Percentiles rank a stretch among this genome's conserved stretches.
phyloP scores from a whole-genome alignment of 306 rosid species.

The Vigna hirtella region DNA sequence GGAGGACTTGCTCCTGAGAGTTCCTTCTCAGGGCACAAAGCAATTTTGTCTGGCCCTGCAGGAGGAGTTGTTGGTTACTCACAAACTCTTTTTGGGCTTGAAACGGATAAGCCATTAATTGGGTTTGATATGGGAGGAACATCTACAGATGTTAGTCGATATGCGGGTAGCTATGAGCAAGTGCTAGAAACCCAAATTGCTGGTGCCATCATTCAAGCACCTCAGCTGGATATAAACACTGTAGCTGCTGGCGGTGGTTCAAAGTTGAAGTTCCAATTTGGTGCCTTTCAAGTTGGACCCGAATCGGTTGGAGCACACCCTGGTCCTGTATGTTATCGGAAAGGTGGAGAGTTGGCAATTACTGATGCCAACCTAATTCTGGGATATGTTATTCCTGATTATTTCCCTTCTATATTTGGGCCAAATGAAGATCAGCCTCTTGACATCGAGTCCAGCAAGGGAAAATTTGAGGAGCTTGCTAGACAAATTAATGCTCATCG shows the following conservation, averaged over 20 bases:
- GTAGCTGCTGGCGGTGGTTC: slow-evolving; percentile 99
- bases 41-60: slow-evolving; percentile 96
- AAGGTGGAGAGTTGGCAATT: slow-evolving; percentile 91
- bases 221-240: slow-evolving; percentile 95
- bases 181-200: slow-evolving; percentile 94
- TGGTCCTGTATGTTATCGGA: slow-evolving; percentile 93
- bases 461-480: slow-evolving; percentile 79
- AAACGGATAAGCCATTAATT: slow-evolving; percentile 84
- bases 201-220: slow-evolving; percentile 92
- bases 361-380: slow-evolving; percentile 93
- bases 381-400: slow-evolving; percentile 90
- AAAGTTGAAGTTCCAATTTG: slow-evolving; percentile 86
- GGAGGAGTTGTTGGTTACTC: slow-evolving; percentile 99
- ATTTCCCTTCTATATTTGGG: slow-evolving; percentile 93
- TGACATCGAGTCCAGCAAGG: slow-evolving; percentile 71
- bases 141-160: slow-evolving; percentile 96
- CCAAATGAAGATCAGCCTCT: slow-evolving; percentile 83
- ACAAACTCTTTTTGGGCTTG: slow-evolving; percentile 85
- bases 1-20: slow-evolving; percentile 98
- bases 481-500: slow-evolving; percentile 67
- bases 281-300: slow-evolving; percentile 88
- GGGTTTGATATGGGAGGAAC: slow-evolving; percentile 99
- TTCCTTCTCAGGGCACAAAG: slow-evolving; percentile 93
- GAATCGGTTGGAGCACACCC: slow-evolving; percentile 99
- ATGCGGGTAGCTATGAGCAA: slow-evolving; percentile 91